These are phyloP conservation scores for Malus hybrid DNA, from an alignment of 331 rosid species.

Conservation along the genomic window DNA sequence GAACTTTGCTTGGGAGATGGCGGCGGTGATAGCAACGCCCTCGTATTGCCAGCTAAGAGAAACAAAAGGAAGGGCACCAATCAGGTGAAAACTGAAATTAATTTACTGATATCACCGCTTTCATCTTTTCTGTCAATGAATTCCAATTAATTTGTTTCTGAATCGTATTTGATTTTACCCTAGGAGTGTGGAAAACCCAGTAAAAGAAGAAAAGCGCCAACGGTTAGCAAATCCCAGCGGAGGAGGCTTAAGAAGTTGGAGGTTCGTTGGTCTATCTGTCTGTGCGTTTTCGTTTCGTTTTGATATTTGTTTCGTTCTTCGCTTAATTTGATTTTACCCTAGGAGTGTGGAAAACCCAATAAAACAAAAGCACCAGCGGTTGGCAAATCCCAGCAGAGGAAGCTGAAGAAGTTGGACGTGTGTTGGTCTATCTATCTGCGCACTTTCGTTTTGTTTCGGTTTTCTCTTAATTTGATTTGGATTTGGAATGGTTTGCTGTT, in stretches of 20 bases:
- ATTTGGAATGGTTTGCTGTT: slow-evolving; percentile 15
- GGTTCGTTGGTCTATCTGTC: slow-evolving; percentile 29
- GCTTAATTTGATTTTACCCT: background rate
- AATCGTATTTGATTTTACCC: background rate
- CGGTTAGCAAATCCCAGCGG: slow-evolving; percentile 65
- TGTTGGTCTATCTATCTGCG: background rate
- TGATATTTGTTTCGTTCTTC: background rate
- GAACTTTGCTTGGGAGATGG: slow-evolving; percentile 31
- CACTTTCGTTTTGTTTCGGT: slow-evolving; percentile 6
- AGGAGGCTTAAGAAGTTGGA: slow-evolving; percentile 62
- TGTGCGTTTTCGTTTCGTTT: background rate
- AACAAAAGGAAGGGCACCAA: slow-evolving; percentile 43
- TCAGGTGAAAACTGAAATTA: slow-evolving; percentile 23
- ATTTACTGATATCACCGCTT: background rate
- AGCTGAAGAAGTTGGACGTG: slow-evolving; percentile 74
- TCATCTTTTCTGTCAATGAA: background rate
- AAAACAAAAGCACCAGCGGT: slow-evolving; percentile 38
- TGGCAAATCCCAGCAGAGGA: slow-evolving; percentile 67
- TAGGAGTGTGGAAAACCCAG: slow-evolving; percentile 32
- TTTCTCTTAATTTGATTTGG: slow-evolving; percentile 1
- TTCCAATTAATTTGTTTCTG: background rate
- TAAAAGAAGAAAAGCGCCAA: slow-evolving; percentile 29
- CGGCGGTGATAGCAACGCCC: slow-evolving; percentile 45
- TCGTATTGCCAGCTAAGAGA: slow-evolving; percentile 36
- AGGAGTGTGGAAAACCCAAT: slow-evolving; percentile 33